Evolutionary conservation across 768 basidiomycete species (phyloP).

Genomic region (Tylopilus subfusipes): DNA sequence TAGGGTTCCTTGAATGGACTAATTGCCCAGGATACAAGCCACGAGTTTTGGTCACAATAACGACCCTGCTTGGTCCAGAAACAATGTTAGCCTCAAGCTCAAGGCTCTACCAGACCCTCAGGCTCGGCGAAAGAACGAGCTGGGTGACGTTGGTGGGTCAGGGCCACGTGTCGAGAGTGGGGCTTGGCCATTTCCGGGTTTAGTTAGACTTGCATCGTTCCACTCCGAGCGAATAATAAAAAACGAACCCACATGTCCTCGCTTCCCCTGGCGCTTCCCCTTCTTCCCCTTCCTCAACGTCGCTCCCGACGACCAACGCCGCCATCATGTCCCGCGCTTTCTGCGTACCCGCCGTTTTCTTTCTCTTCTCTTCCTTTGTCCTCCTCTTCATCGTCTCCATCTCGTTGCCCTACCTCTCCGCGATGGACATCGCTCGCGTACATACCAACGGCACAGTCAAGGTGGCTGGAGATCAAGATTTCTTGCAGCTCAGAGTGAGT

Average conservation of each 20-base stretch:
- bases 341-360: constrained; percentile 58
- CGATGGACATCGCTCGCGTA: constrained; percentile 62
- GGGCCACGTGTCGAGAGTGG: not conserved
- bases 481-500: constrained; percentile 56
- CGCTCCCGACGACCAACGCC: not conserved
- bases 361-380: constrained; percentile 58
- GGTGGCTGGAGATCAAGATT: constrained; percentile 17
- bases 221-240: constrained; percentile 20
- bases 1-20: too few species aligned
- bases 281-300: constrained; percentile 7
- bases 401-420: constrained; percentile 66
- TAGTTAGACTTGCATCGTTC: not conserved
- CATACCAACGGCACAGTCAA: constrained; percentile 40
- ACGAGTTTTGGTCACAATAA: too few species aligned
- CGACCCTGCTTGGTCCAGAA: too few species aligned
- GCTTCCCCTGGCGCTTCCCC: not conserved
- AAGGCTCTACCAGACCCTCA: too few species aligned
- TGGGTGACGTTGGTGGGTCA: too few species aligned
- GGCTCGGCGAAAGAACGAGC: too few species aligned
- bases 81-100: not conserved
- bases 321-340: constrained; percentile 44
- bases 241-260: not conserved
- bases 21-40: too few species aligned
- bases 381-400: constrained; percentile 67
- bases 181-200: constrained; percentile 3